Percentiles rank a stretch among this genome's conserved stretches.
phyloP scores from a whole-genome alignment of 805 yeast genomes.

The Lipomyces sp. region DNA sequence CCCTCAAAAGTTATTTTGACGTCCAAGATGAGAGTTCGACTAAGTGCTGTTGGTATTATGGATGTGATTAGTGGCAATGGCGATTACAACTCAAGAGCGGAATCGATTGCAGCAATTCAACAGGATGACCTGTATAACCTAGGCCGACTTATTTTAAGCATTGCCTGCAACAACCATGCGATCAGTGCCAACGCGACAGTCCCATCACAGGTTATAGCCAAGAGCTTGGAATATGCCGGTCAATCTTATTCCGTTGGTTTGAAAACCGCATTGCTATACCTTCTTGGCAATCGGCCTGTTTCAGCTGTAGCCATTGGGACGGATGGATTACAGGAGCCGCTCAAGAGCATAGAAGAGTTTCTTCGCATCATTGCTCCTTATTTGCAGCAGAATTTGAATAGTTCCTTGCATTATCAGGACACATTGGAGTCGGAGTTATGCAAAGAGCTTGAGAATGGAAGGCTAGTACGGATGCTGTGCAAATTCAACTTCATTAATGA shows the following conservation, averaged over 20 bases:
- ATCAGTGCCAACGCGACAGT: conserved; percentile 14
- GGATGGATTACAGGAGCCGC: conserved; percentile 17
- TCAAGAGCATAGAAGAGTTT: conserved; percentile 38
- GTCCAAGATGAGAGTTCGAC: conserved; percentile 68
- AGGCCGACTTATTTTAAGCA: conserved; percentile 63
- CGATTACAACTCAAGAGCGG: conserved; percentile 37
- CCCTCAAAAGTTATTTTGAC: conserved; percentile 75
- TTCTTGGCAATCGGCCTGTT: conserved; percentile 15
- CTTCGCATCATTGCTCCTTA: conserved; percentile 41
- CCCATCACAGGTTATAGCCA: conserved; percentile 16
- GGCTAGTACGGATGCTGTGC: conserved; percentile 79
- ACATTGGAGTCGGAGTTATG: conserved; percentile 51
- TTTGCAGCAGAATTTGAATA: conserved; percentile 38
- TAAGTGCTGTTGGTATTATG: conserved; percentile 70
- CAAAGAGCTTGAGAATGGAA: conserved; percentile 83
- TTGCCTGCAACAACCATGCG: conserved; percentile 47
- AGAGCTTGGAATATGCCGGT: conserved; percentile 23
- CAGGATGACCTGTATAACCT: conserved; percentile 61
- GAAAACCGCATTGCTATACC: conserved; percentile 24
- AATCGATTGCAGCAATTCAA: conserved; percentile 48
- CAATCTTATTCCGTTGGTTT: conserved; percentile 26
- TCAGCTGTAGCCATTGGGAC: conserved; percentile 5
- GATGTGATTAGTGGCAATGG: conserved; percentile 61
- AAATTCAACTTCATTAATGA: conserved; percentile 80
- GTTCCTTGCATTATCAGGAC: conserved; percentile 40